Evolutionary conservation across 176 grass and related monocot genomes (phyloP), one percentile per base, ranked within the genome.

Genomic region (Lolium multiflorum): DNA sequence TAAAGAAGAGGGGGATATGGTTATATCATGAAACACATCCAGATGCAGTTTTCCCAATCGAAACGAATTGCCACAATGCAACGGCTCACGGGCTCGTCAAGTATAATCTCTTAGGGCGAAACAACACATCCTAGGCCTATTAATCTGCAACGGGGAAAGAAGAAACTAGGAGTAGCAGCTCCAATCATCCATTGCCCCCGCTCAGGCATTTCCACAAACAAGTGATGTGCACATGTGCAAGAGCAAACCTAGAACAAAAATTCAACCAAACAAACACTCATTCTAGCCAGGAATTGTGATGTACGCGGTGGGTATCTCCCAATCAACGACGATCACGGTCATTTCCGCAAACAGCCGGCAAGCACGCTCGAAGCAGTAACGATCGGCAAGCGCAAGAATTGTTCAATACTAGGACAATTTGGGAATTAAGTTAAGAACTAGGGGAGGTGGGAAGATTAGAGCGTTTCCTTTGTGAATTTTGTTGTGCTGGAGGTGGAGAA

Each of bases 291-390:
- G 77, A 63, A 63, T 63, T 62, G 4, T 58, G 11, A 21, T 47
- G 57, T 18, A 24, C 4, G 14, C 39, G 24, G 57, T 26, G 76
- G 18, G 4, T 35, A 54, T 76, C 83, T 80, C 9, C 41, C 13
- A 63, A 48, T 4, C 16, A 71, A 16, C 18, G 22, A 86, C 8
- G 5, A 39, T 8, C 13, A 64, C 7, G 67, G 71, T 16, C 48
- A 68, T 77, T 78, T 78, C 51, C 9, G 11, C 37, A 83, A 41
- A 88, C 71, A 92, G 24, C 13, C 48, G 2, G 39, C 39, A 31
- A n/a, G 26, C 86, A 13, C 58, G 6, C 13, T 21, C 28, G 2
- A 39, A 8, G 24, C 71, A 76, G 50, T 59, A 57, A 13, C 3
- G 15, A 61, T 20, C 24, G 41, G 13, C 57, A 10, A 49, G 2